Base-by-base conservation (phyloP, 2,329 filamentous ascomycete species). In the Epichloe gansuensis region DNA sequence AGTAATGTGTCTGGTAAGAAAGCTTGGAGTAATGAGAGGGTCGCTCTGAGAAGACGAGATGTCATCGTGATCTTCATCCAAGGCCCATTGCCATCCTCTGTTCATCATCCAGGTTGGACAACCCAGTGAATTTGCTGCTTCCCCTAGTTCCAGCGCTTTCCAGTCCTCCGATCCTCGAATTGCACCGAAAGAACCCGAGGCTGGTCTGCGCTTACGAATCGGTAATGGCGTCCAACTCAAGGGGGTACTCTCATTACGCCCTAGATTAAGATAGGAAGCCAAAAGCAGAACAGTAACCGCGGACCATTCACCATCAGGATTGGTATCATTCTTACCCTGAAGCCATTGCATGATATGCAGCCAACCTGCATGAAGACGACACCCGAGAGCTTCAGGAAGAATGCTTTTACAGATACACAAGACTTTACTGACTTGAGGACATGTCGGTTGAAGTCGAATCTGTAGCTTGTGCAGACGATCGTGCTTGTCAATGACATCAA, bases 341-440 rank as follows among this genome's bases (percentile, higher is more conserved):
- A 87, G 70, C 86, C 86, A 91, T 55, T 81, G 78, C 67, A 85
- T 77, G 21, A 80, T 74, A 61, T 87, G 82, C 77, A 85, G 86
- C 84, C 86, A 90, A 2, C 77, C 80, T 9, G 82, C 75, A 52
- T 87, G 68, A 9, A 89, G 68, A 27, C 72, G 85, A 69, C 72
- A 83, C 54, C 68, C 79, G 41, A 77, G 72, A 0, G 74, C 71
- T 21, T 79, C 71, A 6, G 80, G 78, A 31, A 89, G 64, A 36
- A 85, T 75, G 56, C 83, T 81, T 53, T 77, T 77, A 61, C 84
- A 84, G 15, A 80, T 69, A 35, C 78, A 72, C 8, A 90, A 68
- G 8, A 82, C 69, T 51, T 74, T 80, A 31, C 71, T 72, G 5
- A 87, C 82, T 49, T 84, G 74, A n/a, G 74, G 71, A 49, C 78